A percentile compares a stretch with the other conserved stretches of the same genome.
Conservation (phyloP, 345 rosid genomes). For the Limnanthes douglasii region DNA sequence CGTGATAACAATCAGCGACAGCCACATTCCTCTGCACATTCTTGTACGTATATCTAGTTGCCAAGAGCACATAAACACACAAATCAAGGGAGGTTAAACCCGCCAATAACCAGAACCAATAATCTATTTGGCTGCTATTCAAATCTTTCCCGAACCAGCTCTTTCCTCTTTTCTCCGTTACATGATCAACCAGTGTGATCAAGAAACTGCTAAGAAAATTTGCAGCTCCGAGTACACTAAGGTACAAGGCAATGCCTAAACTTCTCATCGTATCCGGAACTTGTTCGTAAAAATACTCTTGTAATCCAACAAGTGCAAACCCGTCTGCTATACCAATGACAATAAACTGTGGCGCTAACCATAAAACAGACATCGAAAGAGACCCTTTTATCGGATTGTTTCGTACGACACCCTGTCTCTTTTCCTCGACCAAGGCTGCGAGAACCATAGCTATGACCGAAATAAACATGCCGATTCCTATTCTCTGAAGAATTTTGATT, state of each 20-base stretch:
- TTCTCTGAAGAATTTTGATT: conserved; percentile 28
- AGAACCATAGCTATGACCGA: conserved; percentile 18
- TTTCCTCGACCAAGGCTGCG: conserved; percentile 30
- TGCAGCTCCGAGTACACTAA: conserved; percentile 45
- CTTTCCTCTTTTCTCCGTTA: conserved; percentile 28
- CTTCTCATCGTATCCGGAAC: conserved; percentile 59
- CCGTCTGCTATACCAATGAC: conserved; percentile 37
- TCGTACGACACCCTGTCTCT: conserved; percentile 14
- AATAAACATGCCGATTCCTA: conserved; percentile 34
- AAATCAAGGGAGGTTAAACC: conserved; percentile 29
- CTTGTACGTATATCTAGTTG: conserved; percentile 58
- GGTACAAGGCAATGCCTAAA: conserved; percentile 41
- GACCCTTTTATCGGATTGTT: conserved; percentile 4
- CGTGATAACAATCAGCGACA: conserved; percentile 42
- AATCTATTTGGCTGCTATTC: conserved; percentile 61
- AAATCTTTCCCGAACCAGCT: conserved; percentile 76
- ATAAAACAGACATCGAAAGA: conserved; percentile 18
- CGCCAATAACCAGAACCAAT: conserved; percentile 66
- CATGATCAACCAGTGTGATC: conserved; percentile 37
- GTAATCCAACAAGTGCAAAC: conserved; percentile 41
- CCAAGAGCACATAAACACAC: conserved; percentile 35
- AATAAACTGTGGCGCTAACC: conserved; percentile 38
- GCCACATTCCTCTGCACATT: conserved; percentile 48
- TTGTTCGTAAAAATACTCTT: conserved; percentile 60
- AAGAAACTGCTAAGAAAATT: conserved; percentile 62